A percentile compares a stretch with the other conserved stretches of the same genome.
These are phyloP conservation scores for Zalerion maritima DNA, from an alignment of 495 filamentous ascomycete genomes.

Conservation along the genomic window DNA sequence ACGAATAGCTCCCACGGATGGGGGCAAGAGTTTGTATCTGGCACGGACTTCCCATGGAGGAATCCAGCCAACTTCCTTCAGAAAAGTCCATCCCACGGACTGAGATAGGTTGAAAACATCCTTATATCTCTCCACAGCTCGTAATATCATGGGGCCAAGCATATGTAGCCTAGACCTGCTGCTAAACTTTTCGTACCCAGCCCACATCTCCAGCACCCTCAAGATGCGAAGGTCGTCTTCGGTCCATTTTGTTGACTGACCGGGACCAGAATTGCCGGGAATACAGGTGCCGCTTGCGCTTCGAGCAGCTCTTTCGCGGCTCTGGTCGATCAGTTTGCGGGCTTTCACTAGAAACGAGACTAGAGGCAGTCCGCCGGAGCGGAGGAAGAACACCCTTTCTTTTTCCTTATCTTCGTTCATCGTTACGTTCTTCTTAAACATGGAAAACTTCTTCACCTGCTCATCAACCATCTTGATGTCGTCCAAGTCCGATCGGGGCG, in stretches of 20 bases:
- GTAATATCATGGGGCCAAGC: constrained; percentile 56
- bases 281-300: constrained; percentile 34
- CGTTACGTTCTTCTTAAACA: constrained; percentile 12
- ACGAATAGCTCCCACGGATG: constrained; percentile 31
- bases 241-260: constrained; percentile 21
- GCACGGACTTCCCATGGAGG: constrained; percentile 64
- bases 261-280: constrained; percentile 15
- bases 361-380: no score
- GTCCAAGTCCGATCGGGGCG: constrained; percentile 23
- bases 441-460: constrained; percentile 19
- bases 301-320: constrained; percentile 49
- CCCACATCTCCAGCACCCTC: constrained; percentile 56
- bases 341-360: constrained; percentile 49
- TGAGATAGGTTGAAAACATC: constrained; percentile 35
- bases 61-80: constrained; percentile 78
- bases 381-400: no score
- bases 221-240: constrained; percentile 44
- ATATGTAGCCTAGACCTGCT: constrained; percentile 34
- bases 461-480: constrained; percentile 16
- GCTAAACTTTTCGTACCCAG: constrained; percentile 36
- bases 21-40: constrained; percentile 45
- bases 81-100: constrained; percentile 48
- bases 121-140: constrained; percentile 54
- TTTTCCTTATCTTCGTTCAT: not conserved
- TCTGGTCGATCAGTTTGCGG: constrained; percentile 47